Percentiles rank a stretch among this genome's conserved stretches.
Conservation (phyloP, 2,329 filamentous ascomycete species). For the Talaromyces albobiverticillius region DNA sequence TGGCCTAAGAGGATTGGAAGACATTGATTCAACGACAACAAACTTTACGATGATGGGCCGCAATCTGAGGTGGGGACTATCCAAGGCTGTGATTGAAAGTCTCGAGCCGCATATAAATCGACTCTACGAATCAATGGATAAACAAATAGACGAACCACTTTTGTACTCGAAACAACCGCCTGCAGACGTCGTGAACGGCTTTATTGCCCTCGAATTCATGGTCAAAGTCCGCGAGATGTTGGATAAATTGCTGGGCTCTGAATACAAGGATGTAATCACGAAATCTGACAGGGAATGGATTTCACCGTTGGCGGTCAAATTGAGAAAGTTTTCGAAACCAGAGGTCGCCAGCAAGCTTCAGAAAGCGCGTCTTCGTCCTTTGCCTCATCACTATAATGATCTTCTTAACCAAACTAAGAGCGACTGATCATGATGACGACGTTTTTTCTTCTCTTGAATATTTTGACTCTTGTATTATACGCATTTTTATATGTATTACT, state of each 20-base stretch:
- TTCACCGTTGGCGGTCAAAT: slow-evolving; percentile 22
- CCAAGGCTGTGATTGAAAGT: slow-evolving; percentile 20
- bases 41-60: slow-evolving; percentile 25
- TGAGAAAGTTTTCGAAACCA: slow-evolving; percentile 30
- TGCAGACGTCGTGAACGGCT: slow-evolving; percentile 23
- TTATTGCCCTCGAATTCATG: slow-evolving; percentile 22
- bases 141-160: slow-evolving; percentile 13
- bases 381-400: slow-evolving; percentile 22
- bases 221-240: slow-evolving; percentile 30
- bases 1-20: slow-evolving; percentile 25
- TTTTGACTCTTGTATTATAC: no score
- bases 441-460: not conserved
- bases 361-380: slow-evolving; percentile 22
- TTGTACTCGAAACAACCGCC: slow-evolving; percentile 12
- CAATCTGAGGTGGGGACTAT: slow-evolving; percentile 26
- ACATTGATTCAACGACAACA: slow-evolving; percentile 13
- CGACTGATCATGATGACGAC: not conserved
- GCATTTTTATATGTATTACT: no score
- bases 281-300: slow-evolving; percentile 24
- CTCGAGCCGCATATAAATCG: slow-evolving; percentile 28
- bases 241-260: slow-evolving; percentile 32
- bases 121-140: slow-evolving; percentile 28
- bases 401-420: not conserved
- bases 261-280: slow-evolving; percentile 21
- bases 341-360: slow-evolving; percentile 19